Evolutionary conservation across 73 alveolate genomes (phyloP), one percentile per base, ranked within the genome.

Genomic region (Paramecium pentaurelia): DNA sequence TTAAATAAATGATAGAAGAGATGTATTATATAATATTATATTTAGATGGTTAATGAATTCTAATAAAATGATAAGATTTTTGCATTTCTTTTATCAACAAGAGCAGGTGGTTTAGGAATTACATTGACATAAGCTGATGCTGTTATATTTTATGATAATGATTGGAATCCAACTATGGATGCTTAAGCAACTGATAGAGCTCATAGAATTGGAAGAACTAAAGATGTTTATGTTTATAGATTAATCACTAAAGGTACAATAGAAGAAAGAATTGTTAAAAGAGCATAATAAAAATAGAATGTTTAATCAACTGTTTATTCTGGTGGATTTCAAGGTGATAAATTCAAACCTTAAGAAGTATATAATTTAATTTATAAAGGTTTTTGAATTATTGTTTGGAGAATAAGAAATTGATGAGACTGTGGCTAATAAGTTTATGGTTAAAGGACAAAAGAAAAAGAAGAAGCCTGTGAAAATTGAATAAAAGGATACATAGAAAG

Each of bases 111-210:
- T 4, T 93, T 98, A 38, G 99, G 99, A 28, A 98, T 98, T 30
- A 98, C 98, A 84, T 92, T 98, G 58, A 98, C 99, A 10, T 99
- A 98, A 60, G 99, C 99, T 32, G 99, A 98, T 96, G 98, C 99
- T 18, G 99, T 98, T 28, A 97, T 98, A 64, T 98, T 98, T 94
- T 98, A 98, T 93, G 99, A 98, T 92, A 98, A 96, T 95, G 99
- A 98, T 93, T 98, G 99, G 99, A 98, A 98, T 95, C 99, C 99
- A 3, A 98, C 99, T 14, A 98, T 98, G 99, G 99, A 98, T 92
- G 99, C 99, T 7, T 97, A 98, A 70, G 99, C 99, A 11, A 96
- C 99, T 9, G 99, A 98, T 92, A 88, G 99, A 60, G 99, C 99
- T n/a, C 99, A 98, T 93, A 95, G 99, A 87, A 98, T 98, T 58